Evolutionary conservation across 1,139 yeast species (phyloP).

Genomic region (Meyerozyma athensensis): DNA sequence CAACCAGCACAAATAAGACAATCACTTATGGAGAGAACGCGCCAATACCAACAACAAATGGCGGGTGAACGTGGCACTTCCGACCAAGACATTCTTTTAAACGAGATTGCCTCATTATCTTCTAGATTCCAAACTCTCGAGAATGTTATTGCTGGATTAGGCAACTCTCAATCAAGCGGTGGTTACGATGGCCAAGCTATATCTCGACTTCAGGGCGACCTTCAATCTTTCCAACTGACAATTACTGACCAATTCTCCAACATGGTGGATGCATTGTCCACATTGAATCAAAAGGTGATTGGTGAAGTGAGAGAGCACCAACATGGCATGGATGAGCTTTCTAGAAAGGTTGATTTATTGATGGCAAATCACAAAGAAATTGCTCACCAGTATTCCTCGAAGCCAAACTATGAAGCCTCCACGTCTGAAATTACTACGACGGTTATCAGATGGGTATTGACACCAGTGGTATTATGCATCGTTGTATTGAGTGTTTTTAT

Average conservation of each 20-base stretch:
- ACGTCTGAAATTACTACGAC: slow-evolving; percentile 14
- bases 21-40: slow-evolving; percentile 36
- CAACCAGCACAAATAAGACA: slow-evolving; percentile 27
- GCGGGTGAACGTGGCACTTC: neutral
- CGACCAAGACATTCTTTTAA: neutral
- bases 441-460: slow-evolving; percentile 36
- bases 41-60: slow-evolving; percentile 22
- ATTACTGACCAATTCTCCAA: slow-evolving; percentile 33
- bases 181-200: neutral
- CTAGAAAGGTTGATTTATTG: slow-evolving; percentile 38
- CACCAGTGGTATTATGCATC: slow-evolving; percentile 38
- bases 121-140: neutral
- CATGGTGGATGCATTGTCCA: slow-evolving; percentile 28
- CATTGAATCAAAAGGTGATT: slow-evolving; percentile 35
- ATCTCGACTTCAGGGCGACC: slow-evolving; percentile 14
- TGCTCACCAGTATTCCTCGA: slow-evolving; percentile 23
- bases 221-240: slow-evolving; percentile 23
- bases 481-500: slow-evolving; percentile 36
- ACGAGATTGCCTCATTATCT: neutral
- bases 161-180: neutral
- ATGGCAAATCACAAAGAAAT: slow-evolving; percentile 42
- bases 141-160: neutral
- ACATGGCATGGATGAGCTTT: slow-evolving; percentile 28
- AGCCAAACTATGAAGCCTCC: slow-evolving; percentile 11
- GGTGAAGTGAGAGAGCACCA: slow-evolving; percentile 46